phyloP scores from a whole-genome alignment of 2,329 filamentous ascomycete species.

The Fusarium gaditjirri region DNA sequence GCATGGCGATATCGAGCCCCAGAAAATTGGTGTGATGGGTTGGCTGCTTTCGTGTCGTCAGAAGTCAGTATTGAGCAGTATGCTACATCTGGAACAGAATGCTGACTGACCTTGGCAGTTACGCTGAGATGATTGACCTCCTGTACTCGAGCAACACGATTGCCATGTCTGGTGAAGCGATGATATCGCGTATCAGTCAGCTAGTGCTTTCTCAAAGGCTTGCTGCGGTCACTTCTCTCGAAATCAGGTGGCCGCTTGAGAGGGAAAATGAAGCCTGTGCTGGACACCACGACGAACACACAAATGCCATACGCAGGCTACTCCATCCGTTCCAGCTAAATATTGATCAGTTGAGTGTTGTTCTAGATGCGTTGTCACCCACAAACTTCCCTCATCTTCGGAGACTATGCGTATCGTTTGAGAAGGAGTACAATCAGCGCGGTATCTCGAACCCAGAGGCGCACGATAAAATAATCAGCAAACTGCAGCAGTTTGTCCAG shows the following conservation, averaged over 20 bases:
- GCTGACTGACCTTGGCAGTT: neutral
- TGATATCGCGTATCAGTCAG: neutral
- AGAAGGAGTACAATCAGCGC: neutral
- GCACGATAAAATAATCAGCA: neutral
- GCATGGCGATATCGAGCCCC: no score
- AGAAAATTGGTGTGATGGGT: neutral
- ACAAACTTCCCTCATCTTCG: neutral
- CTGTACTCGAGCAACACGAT: slow-evolving; percentile 10
- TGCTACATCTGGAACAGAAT: no score
- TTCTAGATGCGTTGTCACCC: neutral
- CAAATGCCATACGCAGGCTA: neutral
- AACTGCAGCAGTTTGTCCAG: neutral
- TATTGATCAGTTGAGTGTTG: neutral
- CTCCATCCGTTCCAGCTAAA: neutral
- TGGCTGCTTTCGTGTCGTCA: slow-evolving; percentile 20
- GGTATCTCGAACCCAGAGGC: neutral
- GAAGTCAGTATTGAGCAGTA: neutral
- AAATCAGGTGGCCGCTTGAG: neutral
- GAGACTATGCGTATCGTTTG: neutral
- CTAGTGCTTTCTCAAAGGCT: neutral
- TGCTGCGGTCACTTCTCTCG: neutral
- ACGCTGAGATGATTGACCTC: slow-evolving; percentile 1
- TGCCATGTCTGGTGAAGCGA: neutral
- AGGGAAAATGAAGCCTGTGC: neutral
- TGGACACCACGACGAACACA: neutral